Percentiles rank a stretch among this genome's conserved stretches.
Conservation (phyloP, 1,284 basidiomycete genomes). For the Cronartium quercuum region DNA sequence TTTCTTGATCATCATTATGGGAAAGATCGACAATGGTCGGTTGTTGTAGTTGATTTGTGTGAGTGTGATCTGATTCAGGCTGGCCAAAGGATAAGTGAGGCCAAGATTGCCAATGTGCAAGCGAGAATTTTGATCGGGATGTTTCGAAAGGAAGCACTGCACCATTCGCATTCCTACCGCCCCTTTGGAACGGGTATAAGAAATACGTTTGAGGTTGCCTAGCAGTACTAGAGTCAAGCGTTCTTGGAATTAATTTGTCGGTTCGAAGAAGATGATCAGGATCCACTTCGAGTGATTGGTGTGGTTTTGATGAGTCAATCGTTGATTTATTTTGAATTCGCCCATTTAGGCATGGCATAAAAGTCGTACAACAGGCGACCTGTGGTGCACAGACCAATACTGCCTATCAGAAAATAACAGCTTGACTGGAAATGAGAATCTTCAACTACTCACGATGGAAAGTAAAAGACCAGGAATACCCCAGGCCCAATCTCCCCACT, state of each 20-base stretch:
- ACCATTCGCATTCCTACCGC: not conserved
- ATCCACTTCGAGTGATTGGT: not conserved
- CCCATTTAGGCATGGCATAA: not conserved
- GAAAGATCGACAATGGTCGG: not conserved
- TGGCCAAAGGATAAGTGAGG: too few relatives aligned
- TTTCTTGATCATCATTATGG: not conserved
- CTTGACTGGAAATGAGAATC: not conserved
- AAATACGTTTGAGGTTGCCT: not conserved
- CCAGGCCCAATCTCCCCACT: not conserved
- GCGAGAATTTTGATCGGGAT: too few relatives aligned
- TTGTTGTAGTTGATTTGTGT: not conserved
- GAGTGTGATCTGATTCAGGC: not conserved
- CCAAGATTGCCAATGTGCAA: too few relatives aligned
- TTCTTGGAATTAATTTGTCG: not conserved
- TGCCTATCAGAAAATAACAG: not conserved
- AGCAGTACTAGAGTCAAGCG: not conserved
- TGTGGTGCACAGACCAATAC: not conserved
- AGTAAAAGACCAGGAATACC: not conserved
- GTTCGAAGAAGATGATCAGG: not conserved
- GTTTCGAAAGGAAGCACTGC: too few relatives aligned
- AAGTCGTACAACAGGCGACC: not conserved
- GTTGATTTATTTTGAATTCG: not conserved
- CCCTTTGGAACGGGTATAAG: not conserved
- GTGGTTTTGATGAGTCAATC: not conserved
- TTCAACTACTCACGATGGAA: not conserved